A percentile compares a stretch with the other conserved stretches of the same genome.
These are phyloP conservation scores for Nannizziopsis arthrosporioides DNA, from an alignment of 2,329 filamentous ascomycete genomes.

Conservation along the genomic window DNA sequence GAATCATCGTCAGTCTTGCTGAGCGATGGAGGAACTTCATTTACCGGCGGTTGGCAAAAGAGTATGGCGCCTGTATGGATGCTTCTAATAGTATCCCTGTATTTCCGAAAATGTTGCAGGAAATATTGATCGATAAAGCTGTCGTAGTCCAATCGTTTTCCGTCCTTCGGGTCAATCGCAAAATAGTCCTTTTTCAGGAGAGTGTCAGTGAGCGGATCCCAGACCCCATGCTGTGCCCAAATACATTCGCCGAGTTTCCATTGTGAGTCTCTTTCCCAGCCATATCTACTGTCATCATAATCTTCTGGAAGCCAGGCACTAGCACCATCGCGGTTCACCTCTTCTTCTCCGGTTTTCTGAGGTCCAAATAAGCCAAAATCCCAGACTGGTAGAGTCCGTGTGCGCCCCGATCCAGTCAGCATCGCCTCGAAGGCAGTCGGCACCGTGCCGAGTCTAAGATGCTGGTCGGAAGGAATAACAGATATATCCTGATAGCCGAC, in stretches of 20 bases:
- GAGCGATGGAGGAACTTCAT: slow-evolving; percentile 80
- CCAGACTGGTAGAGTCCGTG: slow-evolving; percentile 83
- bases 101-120: slow-evolving; percentile 70
- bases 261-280: slow-evolving; percentile 72
- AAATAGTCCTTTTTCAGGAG: slow-evolving; percentile 83
- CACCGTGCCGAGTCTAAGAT: slow-evolving; percentile 81
- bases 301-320: slow-evolving; percentile 71
- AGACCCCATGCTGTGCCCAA: slow-evolving; percentile 94
- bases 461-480: slow-evolving; percentile 72
- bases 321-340: slow-evolving; percentile 81
- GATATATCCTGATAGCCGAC: slow-evolving; percentile 73
- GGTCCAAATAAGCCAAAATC: slow-evolving; percentile 89
- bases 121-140: slow-evolving; percentile 87
- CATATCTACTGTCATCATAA: slow-evolving; percentile 78
- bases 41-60: slow-evolving; percentile 80
- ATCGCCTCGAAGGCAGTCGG: slow-evolving; percentile 93
- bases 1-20: slow-evolving; percentile 80
- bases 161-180: slow-evolving; percentile 60
- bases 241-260: slow-evolving; percentile 93
- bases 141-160: slow-evolving; percentile 63
- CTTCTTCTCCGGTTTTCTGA: slow-evolving; percentile 68
- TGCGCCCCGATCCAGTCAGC: slow-evolving; percentile 76
- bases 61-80: slow-evolving; percentile 73
- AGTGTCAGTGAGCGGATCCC: slow-evolving; percentile 69
- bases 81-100: slow-evolving; percentile 59